Percentiles rank a stretch among this genome's conserved stretches.
phyloP scores from a whole-genome alignment of 768 basidiomycete genomes.

The Calocera cornea region DNA sequence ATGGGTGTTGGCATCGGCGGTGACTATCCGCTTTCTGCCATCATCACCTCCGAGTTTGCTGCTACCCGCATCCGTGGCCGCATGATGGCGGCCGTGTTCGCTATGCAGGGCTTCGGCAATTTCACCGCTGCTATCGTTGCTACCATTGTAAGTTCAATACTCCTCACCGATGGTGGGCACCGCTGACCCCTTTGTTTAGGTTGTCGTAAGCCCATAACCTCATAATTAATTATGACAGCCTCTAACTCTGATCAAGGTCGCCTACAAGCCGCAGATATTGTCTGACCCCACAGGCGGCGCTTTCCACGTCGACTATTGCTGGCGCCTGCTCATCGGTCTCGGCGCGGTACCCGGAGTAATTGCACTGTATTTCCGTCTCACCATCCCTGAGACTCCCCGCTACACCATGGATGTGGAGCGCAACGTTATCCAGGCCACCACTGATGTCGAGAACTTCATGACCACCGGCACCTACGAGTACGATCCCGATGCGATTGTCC shows the following conservation, averaged over 20 bases:
- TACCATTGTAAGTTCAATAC: constrained; percentile 45
- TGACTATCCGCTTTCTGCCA: constrained; percentile 73
- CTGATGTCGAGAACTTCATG: constrained; percentile 61
- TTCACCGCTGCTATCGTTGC: constrained; percentile 62
- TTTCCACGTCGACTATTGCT: constrained; percentile 55
- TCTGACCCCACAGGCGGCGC: constrained; percentile 28
- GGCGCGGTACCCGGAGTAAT: constrained; percentile 69
- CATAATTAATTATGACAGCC: too few relatives aligned
- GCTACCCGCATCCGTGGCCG: constrained; percentile 62
- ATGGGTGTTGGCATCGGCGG: constrained; percentile 77
- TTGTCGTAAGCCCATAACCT: too few relatives aligned
- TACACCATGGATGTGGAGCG: constrained; percentile 82
- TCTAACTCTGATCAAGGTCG: too few relatives aligned
- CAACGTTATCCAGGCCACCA: constrained; percentile 59
- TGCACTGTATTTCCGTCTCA: constrained; percentile 51
- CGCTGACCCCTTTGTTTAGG: too few relatives aligned
- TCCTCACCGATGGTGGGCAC: too few relatives aligned
- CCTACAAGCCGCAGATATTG: constrained; percentile 52
- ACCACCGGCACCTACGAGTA: constrained; percentile 33
- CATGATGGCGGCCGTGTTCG: constrained; percentile 82
- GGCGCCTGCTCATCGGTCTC: constrained; percentile 80
- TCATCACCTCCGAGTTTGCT: constrained; percentile 80
- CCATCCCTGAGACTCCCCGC: constrained; percentile 26
- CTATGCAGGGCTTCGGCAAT: constrained; percentile 79
- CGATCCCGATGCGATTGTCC: constrained; percentile 44